A percentile compares a stretch with the other conserved stretches of the same genome.
These are phyloP conservation scores for Taphrina flavorubra DNA, from an alignment of 1,139 yeast species.

Conservation along the genomic window DNA sequence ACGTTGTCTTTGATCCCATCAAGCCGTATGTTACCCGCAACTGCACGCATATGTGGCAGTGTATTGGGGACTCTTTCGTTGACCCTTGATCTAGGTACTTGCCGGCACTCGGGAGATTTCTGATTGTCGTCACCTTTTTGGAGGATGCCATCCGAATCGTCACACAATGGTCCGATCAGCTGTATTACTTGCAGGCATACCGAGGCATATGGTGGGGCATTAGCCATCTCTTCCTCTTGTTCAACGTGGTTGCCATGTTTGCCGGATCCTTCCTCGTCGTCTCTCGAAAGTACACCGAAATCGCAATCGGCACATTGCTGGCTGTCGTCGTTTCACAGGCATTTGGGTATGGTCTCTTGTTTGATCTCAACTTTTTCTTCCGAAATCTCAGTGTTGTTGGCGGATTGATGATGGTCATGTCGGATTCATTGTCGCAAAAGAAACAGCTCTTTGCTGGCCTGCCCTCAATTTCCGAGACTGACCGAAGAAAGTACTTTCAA, in stretches of 20 bases:
- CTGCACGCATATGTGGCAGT: not conserved
- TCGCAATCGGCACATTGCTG: conserved; percentile 74
- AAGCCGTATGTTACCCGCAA: conserved; percentile 25
- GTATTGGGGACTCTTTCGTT: not conserved
- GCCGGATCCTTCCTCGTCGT: conserved; percentile 75
- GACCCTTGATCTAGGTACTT: conserved; percentile 46
- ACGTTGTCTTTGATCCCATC: conserved; percentile 27
- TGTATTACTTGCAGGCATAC: conserved; percentile 77
- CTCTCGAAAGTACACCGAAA: conserved; percentile 69
- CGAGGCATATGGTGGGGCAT: conserved; percentile 80
- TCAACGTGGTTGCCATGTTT: conserved; percentile 73
- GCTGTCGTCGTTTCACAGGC: conserved; percentile 85
- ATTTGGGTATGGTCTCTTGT: conserved; percentile 81
- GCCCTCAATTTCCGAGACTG: conserved; percentile 77
- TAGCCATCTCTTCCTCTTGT: conserved; percentile 69
- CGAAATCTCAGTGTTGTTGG: conserved; percentile 86
- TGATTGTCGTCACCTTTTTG: conserved; percentile 90
- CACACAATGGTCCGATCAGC: conserved; percentile 91
- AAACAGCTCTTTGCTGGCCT: conserved; percentile 71
- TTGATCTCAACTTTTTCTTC: conserved; percentile 69
- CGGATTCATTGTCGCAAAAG: conserved; percentile 70
- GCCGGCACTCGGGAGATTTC: conserved; percentile 85
- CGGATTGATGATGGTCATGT: conserved; percentile 84
- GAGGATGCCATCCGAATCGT: conserved; percentile 87
- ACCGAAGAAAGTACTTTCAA: conserved; percentile 80